phyloP scores from a whole-genome alignment of 73 alveolate species.

The Paramecium sexaurelia region DNA sequence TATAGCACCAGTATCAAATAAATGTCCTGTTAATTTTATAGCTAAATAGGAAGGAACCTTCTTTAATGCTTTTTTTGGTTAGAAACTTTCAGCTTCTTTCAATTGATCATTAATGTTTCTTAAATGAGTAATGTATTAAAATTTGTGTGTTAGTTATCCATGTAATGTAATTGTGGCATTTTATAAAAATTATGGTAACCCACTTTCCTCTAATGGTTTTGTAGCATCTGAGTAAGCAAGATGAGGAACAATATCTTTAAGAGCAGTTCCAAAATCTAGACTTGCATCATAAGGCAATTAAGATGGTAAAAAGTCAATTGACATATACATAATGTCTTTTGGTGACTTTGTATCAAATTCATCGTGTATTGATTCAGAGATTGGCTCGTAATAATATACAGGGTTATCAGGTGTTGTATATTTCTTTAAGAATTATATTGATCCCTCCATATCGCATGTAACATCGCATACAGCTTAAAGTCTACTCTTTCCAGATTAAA shows the following conservation, averaged over 20 bases:
- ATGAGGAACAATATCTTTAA: conserved; percentile 29
- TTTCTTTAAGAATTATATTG: conserved; percentile 78
- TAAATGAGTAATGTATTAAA: conserved; percentile 50
- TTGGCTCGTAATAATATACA: conserved; percentile 77
- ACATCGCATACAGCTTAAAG: conserved; percentile 89
- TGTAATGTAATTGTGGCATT: conserved; percentile 37
- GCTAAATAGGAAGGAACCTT: conserved; percentile 55
- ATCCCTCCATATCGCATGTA: conserved; percentile 90
- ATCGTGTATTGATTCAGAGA: conserved; percentile 63
- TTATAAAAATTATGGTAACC: conserved; percentile 13
- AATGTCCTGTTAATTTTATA: conserved; percentile 34
- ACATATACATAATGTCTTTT: conserved; percentile 77
- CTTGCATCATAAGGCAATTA: conserved; percentile 92
- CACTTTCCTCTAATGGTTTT: conserved; percentile 21
- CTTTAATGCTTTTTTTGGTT: conserved; percentile 49
- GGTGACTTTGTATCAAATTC: conserved; percentile 56
- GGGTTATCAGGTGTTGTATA: conserved; percentile 88
- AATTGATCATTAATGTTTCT: conserved; percentile 46
- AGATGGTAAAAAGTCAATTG: conserved; percentile 88
- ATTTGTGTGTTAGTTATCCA: conserved; percentile 21
- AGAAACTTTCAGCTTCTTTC: conserved; percentile 11
- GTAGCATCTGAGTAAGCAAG: conserved; percentile 31
- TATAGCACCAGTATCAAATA: conserved; percentile 52
- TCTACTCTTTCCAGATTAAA: conserved; percentile 68
- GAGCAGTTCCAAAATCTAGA: conserved; percentile 25